Evolutionary conservation across 139 green algal species (phyloP), one percentile per base, ranked within the genome.

Genomic region (Spirogloea muscicola): DNA sequence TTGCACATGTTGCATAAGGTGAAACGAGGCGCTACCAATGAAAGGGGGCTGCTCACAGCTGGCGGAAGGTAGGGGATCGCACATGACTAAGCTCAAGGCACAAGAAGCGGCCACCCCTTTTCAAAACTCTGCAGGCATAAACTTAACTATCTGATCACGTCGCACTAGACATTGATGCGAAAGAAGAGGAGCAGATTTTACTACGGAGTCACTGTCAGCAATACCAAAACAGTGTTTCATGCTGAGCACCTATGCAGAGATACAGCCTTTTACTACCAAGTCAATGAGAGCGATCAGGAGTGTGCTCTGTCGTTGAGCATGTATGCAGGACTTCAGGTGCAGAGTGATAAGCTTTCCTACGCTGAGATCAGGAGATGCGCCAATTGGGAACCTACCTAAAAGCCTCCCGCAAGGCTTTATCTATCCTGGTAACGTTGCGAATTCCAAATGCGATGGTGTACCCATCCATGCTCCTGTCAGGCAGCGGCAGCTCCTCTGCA

Each of bases 381-480:
- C 21, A 55, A 55, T 31, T 21, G 21, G 21, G 42, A 18, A 16
- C 51, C 57, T 21, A 82, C 57, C 77, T 76, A 72, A 85, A 74
- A 2, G 94, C 94, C 43, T 98, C 93, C 2, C 61, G 48, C 78
- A 99, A 84, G 0, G 91, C 94, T 1, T 82, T 84, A 2, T 84
- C 59, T 0, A 89, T 79, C 79, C 93, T 68, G 1, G 94, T 97
- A 9, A 97, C 89, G 76, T 99, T 99, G 39, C 94, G 87, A 55
- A 99, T 96, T 37, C 94, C 94, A 73, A 99, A 99, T 0, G 93
- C 92, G 13, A 99, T 91, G 34, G 94, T 97, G 88, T 97, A 98
- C 0, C 72, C 79, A 77, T 99, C 94, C 37, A 97, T 87, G 25
- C 33, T 77, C 31, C 55, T 59, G 39, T 93, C 85, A 0, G 75